These are phyloP conservation scores for Asterophora lycoperdoides DNA, from an alignment of 768 basidiomycete genomes.

Conservation along the genomic window DNA sequence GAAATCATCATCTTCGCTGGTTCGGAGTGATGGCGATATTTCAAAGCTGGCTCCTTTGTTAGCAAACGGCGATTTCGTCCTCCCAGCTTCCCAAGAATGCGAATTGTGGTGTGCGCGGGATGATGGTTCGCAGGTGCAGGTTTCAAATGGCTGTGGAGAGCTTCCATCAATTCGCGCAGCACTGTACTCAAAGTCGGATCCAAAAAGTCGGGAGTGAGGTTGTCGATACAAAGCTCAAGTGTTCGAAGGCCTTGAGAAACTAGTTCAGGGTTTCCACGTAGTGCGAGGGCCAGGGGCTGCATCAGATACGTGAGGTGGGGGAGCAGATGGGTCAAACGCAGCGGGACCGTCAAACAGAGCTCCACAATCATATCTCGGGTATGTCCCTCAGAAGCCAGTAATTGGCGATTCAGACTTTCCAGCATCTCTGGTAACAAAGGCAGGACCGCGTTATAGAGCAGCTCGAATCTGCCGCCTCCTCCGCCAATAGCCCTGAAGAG, in stretches of 20 bases:
- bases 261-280: constrained; percentile 83
- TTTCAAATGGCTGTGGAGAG: constrained; percentile 85
- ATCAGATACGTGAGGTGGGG: constrained; percentile 94
- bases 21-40: constrained; percentile 66
- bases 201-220: constrained; percentile 94
- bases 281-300: constrained; percentile 90
- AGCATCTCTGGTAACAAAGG: constrained; percentile 97
- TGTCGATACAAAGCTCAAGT: constrained; percentile 98
- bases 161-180: constrained; percentile 90
- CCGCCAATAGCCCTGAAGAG: constrained; percentile 93
- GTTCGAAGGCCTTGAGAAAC: constrained; percentile 95
- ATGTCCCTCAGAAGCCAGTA: constrained; percentile 78
- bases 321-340: constrained; percentile 91
- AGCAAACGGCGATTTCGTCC: constrained; percentile 88
- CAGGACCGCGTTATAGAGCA: constrained; percentile 92
- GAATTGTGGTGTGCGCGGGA: constrained; percentile 90
- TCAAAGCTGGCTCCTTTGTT: constrained; percentile 72
- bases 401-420: constrained; percentile 87
- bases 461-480: constrained; percentile 88
- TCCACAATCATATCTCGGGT: constrained; percentile 93
- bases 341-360: constrained; percentile 92
- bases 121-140: constrained; percentile 86
- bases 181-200: constrained; percentile 94
- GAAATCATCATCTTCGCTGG: constrained; percentile 68
- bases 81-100: constrained; percentile 94